Evolutionary conservation across 495 filamentous ascomycete genomes (phyloP), one percentile per base, ranked within the genome.

Genomic region (Annulohypoxylon nitens): DNA sequence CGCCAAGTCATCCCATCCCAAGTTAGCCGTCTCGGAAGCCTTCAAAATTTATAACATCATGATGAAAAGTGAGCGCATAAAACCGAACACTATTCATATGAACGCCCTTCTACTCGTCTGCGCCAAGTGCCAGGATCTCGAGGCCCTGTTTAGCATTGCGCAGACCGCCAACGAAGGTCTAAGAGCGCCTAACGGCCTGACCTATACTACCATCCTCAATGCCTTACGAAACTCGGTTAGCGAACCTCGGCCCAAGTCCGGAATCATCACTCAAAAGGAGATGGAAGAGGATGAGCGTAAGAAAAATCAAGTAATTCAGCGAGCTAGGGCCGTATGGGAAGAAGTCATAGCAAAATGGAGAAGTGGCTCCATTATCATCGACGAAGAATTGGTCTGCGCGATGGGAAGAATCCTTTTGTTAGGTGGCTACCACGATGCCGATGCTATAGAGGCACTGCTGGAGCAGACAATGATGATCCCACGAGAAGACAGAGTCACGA

Each of bases 31-130:
- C 4, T 76, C 82, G 14, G 87, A 89, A 58, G 92, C 93, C 0
- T 69, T 92, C 16, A 82, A 85, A 16, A 84, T 97, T 18, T 98
- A 96, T 81, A 84, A 90, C 67, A 90, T 88, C 48, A 91, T 97
- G 83, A 81, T 83, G 39, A 82, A 79, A 1, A 89, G 87, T 43
- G 87, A 86, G 0, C 80, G 79, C 1, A 81, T 95, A 57, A 81
- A 88, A 67, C 92, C 90, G 0, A 89, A 87, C 67, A 90, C 91
- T 9, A 90, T 93, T 54, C 96, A 98, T 76, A 89, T 90, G 53
- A 98, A 99, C 78, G 93, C 94, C 6, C 88, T 94, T 64, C 83
- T 99, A 12, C 89, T 91, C 48, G 91, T 94, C 3, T 98, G 95
- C 76, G 86, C 88, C 26, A 83, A 87, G 23, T 88, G 91, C 7